Evolutionary conservation across 176 grass and related monocot species (phyloP), one percentile per base, ranked within the genome.

Genomic region (Elaeis guineensis): DNA sequence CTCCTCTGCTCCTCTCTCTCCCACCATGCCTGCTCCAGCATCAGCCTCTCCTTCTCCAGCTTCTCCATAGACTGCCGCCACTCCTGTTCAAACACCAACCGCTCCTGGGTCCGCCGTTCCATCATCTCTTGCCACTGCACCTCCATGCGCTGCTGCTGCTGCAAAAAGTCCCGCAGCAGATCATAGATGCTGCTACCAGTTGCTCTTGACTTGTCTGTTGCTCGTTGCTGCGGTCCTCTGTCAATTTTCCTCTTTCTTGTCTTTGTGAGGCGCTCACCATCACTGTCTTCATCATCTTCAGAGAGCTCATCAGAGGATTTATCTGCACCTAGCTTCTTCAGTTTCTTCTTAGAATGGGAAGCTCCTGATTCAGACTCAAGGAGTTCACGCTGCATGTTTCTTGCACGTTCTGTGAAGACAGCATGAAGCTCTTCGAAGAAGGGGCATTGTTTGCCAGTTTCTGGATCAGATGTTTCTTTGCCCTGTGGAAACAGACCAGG

Each of bases 401-500:
- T 92, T 16, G 79, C 87, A 49, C 84, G 87, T 54, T 92, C 93
- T 14, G 44, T 81, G 76, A 98, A 98, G 24, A 98, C 82, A 0
- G 78, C 82, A 64, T 91, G 88, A 48, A 98, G 65, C 69, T 98
- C 93, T 4, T 89, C 84, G 21, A 98, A 98, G 79, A 98, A 98
- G 6, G 88, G 93, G 63, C 84, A 98, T 9, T 86, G 93, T 25
- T 79, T 76, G 25, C 84, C 73, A 6, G 22, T 74, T 57, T 91
- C 84, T 59, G 92, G 87, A 76, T 89, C 88, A 71, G 93, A 82
- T 74, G 88, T 98, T 79, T 98, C 93, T 56, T 98, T 98, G 15
- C 93, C 84, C 93, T 98, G 72, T 71, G 69, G 50, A 61, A 71
- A 72, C 49, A 44, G 19, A 82, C 29, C 51, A 55, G 14, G 16